Conservation (phyloP, 139 green algal species). For the Microglena sp. region DNA sequence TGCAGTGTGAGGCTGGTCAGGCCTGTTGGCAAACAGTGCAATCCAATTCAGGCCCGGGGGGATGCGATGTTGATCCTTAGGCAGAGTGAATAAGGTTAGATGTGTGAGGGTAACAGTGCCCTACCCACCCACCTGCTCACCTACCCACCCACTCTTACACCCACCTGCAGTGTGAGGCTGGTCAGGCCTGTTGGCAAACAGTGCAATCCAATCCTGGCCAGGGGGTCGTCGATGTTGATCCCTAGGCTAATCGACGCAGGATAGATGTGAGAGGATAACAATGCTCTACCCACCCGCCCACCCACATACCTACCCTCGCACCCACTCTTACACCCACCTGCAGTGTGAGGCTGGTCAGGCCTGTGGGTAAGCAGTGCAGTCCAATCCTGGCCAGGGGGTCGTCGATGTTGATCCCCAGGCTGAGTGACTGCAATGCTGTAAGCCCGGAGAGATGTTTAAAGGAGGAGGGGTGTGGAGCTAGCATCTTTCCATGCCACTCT, state of each 20-base stretch:
- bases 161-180: constrained; percentile 9
- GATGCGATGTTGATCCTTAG: constrained; percentile 1
- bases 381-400: constrained; percentile 1
- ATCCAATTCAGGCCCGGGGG: not conserved
- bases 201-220: constrained; percentile 4
- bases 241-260: no score
- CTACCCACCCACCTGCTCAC: no score
- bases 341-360: constrained; percentile 6
- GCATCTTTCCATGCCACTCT: constrained; percentile 3
- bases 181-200: constrained; percentile 9
- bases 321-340: no score
- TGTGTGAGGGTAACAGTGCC: no score
- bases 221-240: constrained; percentile 3
- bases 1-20: constrained; percentile 10
- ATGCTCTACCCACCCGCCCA: no score
- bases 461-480: constrained; percentile 1
- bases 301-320: no score
- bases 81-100: no score
- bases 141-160: no score
- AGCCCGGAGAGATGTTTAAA: not conserved
- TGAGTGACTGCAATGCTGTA: not conserved
- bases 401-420: constrained; percentile 1
- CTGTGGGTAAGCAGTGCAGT: constrained; percentile 11
- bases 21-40: constrained; percentile 12
- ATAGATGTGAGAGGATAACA: no score